Conservation (phyloP, 805 yeast genomes). For the Peterozyma toletana region DNA sequence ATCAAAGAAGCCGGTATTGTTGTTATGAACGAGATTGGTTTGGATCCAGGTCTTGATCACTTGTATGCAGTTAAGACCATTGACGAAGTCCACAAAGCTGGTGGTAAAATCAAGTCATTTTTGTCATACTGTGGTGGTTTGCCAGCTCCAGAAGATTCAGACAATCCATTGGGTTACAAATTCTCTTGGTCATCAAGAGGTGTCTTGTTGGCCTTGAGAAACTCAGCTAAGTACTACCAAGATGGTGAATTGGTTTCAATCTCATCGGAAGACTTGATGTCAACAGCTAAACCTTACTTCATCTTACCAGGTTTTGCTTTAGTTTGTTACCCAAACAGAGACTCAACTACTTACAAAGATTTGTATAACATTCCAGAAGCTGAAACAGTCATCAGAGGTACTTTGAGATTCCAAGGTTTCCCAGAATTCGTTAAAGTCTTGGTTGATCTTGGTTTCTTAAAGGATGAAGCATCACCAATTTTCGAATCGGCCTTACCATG, state of each 20-base stretch:
- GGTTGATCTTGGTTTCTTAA: slow-evolving; percentile 89
- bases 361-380: slow-evolving; percentile 95
- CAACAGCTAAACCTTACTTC: slow-evolving; percentile 88
- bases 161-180: slow-evolving; percentile 97
- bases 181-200: slow-evolving; percentile 99
- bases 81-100: slow-evolving; percentile 86
- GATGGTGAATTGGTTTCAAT: slow-evolving; percentile 78
- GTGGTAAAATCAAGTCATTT: slow-evolving; percentile 92
- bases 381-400: slow-evolving; percentile 93
- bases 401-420: slow-evolving; percentile 97
- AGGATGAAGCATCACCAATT: slow-evolving; percentile 60
- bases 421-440: slow-evolving; percentile 94
- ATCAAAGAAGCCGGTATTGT: slow-evolving; percentile 92
- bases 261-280: slow-evolving; percentile 88
- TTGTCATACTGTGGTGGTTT: slow-evolving; percentile 97
- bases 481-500: slow-evolving; percentile 60
- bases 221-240: slow-evolving; percentile 83
- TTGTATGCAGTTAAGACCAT: slow-evolving; percentile 97
- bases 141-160: slow-evolving; percentile 97
- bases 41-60: slow-evolving; percentile 98
- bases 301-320: slow-evolving; percentile 94
- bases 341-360: slow-evolving; percentile 89
- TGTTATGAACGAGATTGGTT: slow-evolving; percentile 97
- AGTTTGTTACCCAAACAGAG: slow-evolving; percentile 97
- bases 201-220: slow-evolving; percentile 90